A percentile compares a stretch with the other conserved stretches of the same genome.
Conservation (phyloP, 495 filamentous ascomycete species). For the Aspergillus sparsus region DNA sequence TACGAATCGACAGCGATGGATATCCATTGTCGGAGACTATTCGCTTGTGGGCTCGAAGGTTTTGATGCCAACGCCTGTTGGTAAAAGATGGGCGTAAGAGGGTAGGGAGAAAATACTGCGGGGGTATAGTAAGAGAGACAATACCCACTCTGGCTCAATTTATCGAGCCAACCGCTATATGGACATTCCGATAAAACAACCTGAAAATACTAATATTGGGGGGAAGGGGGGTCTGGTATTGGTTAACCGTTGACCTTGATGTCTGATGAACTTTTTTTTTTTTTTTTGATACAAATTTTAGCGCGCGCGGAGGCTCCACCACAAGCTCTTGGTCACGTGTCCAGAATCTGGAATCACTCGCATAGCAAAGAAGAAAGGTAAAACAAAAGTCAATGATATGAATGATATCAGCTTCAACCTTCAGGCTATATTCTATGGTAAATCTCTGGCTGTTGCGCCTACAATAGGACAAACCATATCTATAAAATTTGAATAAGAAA, state of each 20-base stretch:
- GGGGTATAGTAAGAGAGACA: constrained; percentile 20
- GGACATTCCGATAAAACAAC: constrained; percentile 35
- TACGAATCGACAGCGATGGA: constrained; percentile 96
- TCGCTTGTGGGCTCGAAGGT: background rate
- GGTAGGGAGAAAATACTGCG: constrained; percentile 17
- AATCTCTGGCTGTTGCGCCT: no score
- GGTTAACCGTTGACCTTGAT: constrained; percentile 27
- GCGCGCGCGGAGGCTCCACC: constrained; percentile 28
- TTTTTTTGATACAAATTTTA: constrained; percentile 34
- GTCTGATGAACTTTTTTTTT: constrained; percentile 23
- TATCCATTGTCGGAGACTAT: constrained; percentile 66
- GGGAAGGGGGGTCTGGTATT: constrained; percentile 19
- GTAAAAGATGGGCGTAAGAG: constrained; percentile 10
- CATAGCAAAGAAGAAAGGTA: background rate
- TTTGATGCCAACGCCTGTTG: constrained; percentile 1
- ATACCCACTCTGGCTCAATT: constrained; percentile 27
- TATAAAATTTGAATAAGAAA: no score
- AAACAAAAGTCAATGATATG: background rate
- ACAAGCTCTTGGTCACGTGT: constrained; percentile 21
- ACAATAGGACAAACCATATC: no score
- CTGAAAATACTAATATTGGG: background rate
- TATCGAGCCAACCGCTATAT: constrained; percentile 35
- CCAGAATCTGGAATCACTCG: background rate
- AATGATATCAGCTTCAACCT: no score
- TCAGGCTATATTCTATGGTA: no score